These are phyloP conservation scores for Penicillium canescens DNA, from an alignment of 495 filamentous ascomycete species.

Conservation along the genomic window DNA sequence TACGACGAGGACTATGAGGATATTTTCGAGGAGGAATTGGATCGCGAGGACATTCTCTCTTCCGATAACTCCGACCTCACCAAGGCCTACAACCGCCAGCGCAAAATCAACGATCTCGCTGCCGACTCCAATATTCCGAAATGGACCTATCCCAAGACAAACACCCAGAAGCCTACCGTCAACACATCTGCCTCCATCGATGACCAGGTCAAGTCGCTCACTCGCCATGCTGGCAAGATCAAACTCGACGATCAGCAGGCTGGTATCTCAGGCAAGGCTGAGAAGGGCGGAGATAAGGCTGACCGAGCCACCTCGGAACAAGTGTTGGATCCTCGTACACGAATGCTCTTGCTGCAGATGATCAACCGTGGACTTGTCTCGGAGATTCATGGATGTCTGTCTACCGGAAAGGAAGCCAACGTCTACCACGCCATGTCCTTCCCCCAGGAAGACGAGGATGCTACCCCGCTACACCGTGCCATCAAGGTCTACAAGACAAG, in stretches of 20 bases:
- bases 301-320: conserved; percentile 93
- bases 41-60: conserved; percentile 58
- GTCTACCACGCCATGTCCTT: conserved; percentile 79
- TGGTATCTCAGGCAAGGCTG: conserved; percentile 52
- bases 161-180: conserved; percentile 78
- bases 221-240: conserved; percentile 87
- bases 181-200: conserved; percentile 79
- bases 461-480: conserved; percentile 63
- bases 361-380: conserved; percentile 83
- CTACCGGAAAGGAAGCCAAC: conserved; percentile 96
- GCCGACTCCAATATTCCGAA: conserved; percentile 54
- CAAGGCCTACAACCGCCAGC: conserved; percentile 89
- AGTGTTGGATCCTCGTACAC: conserved; percentile 88
- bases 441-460: conserved; percentile 43
- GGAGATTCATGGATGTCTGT: conserved; percentile 87
- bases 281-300: conserved; percentile 67
- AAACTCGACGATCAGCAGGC: conserved; percentile 69
- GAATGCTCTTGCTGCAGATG: conserved; percentile 93
- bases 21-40: conserved; percentile 55
- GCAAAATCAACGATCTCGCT: conserved; percentile 57
- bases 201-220: conserved; percentile 81
- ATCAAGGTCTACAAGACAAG: conserved; percentile 99
- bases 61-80: conserved; percentile 70
- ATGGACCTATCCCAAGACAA: conserved; percentile 69
- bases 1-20: conserved; percentile 60